Conservation (phyloP, 2,329 filamentous ascomycete species). For the Arthrobotrys musiformis region DNA sequence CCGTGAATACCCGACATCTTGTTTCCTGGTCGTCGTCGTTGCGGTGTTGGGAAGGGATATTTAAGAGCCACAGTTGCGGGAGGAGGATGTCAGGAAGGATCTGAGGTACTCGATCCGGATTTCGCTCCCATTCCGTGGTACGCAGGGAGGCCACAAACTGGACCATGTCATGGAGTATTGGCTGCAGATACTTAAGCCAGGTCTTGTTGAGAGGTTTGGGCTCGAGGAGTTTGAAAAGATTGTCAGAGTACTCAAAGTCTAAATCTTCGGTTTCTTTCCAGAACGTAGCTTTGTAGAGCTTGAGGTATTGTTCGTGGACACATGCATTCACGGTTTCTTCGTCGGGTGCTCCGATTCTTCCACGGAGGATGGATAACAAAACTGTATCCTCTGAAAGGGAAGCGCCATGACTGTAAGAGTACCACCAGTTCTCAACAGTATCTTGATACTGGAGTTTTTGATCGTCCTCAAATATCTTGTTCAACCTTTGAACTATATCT, state of each 20-base stretch:
- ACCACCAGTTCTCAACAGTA: neutral
- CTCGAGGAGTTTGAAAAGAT: neutral
- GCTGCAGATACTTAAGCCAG: neutral
- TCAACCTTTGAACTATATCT: neutral
- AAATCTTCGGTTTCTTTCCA: neutral
- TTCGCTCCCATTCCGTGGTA: neutral
- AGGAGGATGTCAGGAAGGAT: neutral
- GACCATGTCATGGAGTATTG: neutral
- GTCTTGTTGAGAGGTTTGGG: neutral
- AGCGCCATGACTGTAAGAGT: neutral
- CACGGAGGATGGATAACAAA: neutral
- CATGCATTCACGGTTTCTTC: neutral
- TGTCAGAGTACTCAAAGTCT: neutral
- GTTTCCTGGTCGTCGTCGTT: neutral
- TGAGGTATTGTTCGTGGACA: neutral
- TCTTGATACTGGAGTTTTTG: neutral
- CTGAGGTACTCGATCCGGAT: neutral
- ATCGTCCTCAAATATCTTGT: neutral
- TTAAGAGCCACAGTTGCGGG: neutral
- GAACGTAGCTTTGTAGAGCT: neutral
- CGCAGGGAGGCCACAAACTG: neutral
- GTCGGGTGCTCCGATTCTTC: neutral
- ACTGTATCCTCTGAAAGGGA: neutral
- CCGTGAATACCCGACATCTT: neutral
- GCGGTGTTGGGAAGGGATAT: neutral